A percentile compares a stretch with the other conserved stretches of the same genome.
phyloP scores from a whole-genome alignment of 2,329 filamentous ascomycete genomes.

The Colletotrichum sp. region DNA sequence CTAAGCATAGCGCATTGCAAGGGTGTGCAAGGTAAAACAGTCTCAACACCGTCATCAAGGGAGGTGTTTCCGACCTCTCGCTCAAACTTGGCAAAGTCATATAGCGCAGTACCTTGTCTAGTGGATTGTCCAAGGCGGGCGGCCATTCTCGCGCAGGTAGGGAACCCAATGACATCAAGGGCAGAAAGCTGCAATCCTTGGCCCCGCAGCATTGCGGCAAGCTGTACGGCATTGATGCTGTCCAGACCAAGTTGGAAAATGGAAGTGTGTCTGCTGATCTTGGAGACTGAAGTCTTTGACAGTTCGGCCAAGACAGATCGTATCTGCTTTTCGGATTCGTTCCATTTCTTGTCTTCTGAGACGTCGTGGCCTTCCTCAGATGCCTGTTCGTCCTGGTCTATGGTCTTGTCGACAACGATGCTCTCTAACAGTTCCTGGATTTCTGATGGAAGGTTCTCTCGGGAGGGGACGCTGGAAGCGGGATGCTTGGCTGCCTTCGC shows the following conservation, averaged over 20 bases:
- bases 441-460: slow-evolving; percentile 24
- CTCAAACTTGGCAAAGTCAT: slow-evolving; percentile 47
- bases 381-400: background rate
- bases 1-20: slow-evolving; percentile 82
- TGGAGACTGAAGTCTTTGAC: background rate
- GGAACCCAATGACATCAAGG: slow-evolving; percentile 74
- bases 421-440: slow-evolving; percentile 22
- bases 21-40: slow-evolving; percentile 77
- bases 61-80: slow-evolving; percentile 25
- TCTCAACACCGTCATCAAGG: slow-evolving; percentile 47
- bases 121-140: background rate
- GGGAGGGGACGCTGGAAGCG: slow-evolving; percentile 19
- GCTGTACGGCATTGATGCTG: slow-evolving; percentile 84
- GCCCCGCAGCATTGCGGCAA: slow-evolving; percentile 70
- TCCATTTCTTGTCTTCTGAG: slow-evolving; percentile 12
- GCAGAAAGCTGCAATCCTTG: slow-evolving; percentile 64
- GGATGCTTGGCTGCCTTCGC: slow-evolving; percentile 12
- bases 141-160: slow-evolving; percentile 47
- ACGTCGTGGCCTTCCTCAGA: background rate
- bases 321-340: slow-evolving; percentile 19
- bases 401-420: slow-evolving; percentile 11
- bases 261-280: slow-evolving; percentile 65
- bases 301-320: slow-evolving; percentile 5
- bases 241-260: slow-evolving; percentile 91
- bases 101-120: slow-evolving; percentile 15